Evolutionary conservation across 768 basidiomycete genomes (phyloP).

Genomic region (Podaxis sp.): DNA sequence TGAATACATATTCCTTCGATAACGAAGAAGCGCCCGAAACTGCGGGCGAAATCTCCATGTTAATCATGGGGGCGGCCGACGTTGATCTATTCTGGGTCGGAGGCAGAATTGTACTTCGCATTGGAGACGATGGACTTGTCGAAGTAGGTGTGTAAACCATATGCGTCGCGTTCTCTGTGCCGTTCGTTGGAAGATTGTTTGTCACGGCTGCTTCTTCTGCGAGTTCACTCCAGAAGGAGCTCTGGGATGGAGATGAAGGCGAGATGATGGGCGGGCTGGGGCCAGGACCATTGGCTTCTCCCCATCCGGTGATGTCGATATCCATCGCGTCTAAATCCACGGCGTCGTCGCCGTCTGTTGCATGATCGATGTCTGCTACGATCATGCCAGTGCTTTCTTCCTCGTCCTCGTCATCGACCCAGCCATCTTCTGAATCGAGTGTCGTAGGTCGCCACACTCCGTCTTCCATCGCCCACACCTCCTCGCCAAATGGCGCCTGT

Average conservation of each 20-base stretch:
- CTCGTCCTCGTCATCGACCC: constrained; percentile 30
- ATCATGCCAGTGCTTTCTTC: constrained; percentile 22
- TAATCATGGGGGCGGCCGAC: not conserved
- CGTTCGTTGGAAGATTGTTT: not conserved
- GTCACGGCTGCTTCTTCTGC: constrained; percentile 3
- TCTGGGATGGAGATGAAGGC: constrained; percentile 6
- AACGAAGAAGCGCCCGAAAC: not conserved
- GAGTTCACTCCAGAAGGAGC: constrained; percentile 2
- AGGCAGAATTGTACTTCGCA: not conserved
- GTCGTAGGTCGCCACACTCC: constrained; percentile 47
- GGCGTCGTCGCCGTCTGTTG: not conserved
- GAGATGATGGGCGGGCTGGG: not conserved
- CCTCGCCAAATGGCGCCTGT: constrained; percentile 40
- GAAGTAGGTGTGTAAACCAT: constrained; percentile 4
- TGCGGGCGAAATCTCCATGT: not conserved
- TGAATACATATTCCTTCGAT: constrained; percentile 11
- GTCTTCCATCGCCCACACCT: constrained; percentile 41
- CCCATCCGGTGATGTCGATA: constrained; percentile 1
- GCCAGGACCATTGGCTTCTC: not conserved
- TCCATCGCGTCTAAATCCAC: not conserved
- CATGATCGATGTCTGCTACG: constrained; percentile 7
- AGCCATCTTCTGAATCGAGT: constrained; percentile 35
- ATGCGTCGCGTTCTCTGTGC: not conserved
- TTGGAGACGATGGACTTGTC: not conserved
- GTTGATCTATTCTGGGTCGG: not conserved